Percentiles rank a stretch among this genome's conserved stretches.
Conservation (phyloP, 192 early-diverging fungal genomes). For the Backusella psychrophila region DNA sequence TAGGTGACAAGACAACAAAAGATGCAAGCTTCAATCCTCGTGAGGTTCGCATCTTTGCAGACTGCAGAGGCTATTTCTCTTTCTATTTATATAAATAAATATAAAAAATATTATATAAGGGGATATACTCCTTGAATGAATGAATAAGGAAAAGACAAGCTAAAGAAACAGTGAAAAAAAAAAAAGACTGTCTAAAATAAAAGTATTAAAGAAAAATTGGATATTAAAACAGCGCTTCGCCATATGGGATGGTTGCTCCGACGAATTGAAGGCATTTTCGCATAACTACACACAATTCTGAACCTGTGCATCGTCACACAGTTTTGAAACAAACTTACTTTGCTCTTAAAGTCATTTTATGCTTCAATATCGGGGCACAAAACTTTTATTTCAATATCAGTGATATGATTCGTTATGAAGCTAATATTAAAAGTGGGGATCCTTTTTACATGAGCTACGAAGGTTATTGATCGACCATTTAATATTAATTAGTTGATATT, state of each 20-base stretch:
- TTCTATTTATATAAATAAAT: background rate
- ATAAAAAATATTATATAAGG: background rate
- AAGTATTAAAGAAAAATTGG: background rate
- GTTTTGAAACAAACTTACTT: background rate
- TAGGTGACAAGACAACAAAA: constrained; percentile 5
- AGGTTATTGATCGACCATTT: too few relatives aligned
- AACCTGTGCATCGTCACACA: background rate
- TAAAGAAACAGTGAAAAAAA: background rate
- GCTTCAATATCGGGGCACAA: background rate
- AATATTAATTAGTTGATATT: too few relatives aligned
- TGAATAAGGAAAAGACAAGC: background rate
- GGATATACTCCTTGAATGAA: constrained; percentile 5
- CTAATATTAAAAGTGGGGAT: too few relatives aligned
- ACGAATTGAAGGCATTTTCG: background rate
- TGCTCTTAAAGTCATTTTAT: background rate
- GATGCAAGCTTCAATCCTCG: constrained; percentile 13
- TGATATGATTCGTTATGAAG: too few relatives aligned
- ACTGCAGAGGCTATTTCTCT: background rate
- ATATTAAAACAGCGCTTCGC: background rate
- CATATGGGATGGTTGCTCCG: background rate
- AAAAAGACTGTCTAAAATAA: constrained; percentile 1
- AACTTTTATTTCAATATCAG: too few relatives aligned
- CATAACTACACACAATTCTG: background rate
- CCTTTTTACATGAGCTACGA: too few relatives aligned
- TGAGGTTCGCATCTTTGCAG: constrained; percentile 10